Conservation (phyloP, 164 flowering plant genomes). For the Vitis labrusca region DNA sequence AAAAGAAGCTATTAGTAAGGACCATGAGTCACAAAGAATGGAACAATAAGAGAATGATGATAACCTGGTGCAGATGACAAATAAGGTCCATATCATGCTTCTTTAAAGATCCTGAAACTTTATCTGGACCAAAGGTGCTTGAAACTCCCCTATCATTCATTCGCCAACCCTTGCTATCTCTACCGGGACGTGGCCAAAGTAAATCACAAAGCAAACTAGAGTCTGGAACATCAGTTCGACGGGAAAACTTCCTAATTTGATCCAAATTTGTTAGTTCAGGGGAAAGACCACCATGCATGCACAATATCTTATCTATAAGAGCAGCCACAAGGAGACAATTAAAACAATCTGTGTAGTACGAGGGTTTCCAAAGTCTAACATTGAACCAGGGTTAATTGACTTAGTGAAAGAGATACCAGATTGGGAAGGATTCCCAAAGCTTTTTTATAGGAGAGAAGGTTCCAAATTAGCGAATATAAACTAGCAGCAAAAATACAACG, state of each 20-base stretch:
- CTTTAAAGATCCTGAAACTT: slow-evolving; percentile 60
- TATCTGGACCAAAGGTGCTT: slow-evolving; percentile 76
- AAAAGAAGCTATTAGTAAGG: slow-evolving; percentile 9
- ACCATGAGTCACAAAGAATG: not conserved
- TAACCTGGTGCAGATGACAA: slow-evolving; percentile 86
- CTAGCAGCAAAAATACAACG: too few species aligned
- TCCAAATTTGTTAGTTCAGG: slow-evolving; percentile 71
- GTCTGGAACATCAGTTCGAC: slow-evolving; percentile 85
- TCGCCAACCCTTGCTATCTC: slow-evolving; percentile 73
- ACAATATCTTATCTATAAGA: slow-evolving; percentile 76
- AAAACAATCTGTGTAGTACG: slow-evolving; percentile 53
- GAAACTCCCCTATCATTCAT: slow-evolving; percentile 89
- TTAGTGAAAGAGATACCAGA: too few species aligned
- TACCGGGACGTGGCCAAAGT: slow-evolving; percentile 86
- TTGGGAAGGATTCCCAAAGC: too few species aligned
- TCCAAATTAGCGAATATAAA: too few species aligned
- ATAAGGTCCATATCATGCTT: slow-evolving; percentile 83
- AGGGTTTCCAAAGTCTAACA: slow-evolving; percentile 78
- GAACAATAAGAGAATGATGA: not conserved
- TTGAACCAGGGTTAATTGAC: slow-evolving; percentile 37
- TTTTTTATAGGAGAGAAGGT: too few species aligned
- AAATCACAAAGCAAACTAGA: slow-evolving; percentile 82
- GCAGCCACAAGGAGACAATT: slow-evolving; percentile 91
- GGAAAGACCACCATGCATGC: slow-evolving; percentile 96
- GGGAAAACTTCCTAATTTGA: slow-evolving; percentile 58